These are phyloP conservation scores for Acrodontium crateriforme DNA, from an alignment of 2,329 filamentous ascomycete genomes.

Conservation along the genomic window DNA sequence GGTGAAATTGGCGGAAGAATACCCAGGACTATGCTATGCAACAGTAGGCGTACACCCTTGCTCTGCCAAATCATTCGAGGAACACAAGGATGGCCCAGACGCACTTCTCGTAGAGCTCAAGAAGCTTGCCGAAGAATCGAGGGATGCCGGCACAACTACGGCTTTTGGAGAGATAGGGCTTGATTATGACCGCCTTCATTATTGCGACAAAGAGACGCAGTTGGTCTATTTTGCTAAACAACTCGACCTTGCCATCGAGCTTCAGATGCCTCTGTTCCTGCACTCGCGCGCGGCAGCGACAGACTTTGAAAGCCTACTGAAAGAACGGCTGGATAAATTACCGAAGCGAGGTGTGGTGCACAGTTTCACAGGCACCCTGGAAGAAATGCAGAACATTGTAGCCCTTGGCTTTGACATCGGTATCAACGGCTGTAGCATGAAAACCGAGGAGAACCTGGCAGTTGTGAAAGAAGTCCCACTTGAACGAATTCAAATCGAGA, in stretches of 20 bases:
- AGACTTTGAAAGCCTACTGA: conserved; percentile 67
- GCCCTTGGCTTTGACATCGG: conserved; percentile 76
- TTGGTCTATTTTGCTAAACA: conserved; percentile 75
- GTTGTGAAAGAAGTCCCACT: conserved; percentile 71
- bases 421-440: conserved; percentile 94
- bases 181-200: conserved; percentile 84
- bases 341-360: conserved; percentile 71
- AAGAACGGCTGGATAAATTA: conserved; percentile 38
- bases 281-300: conserved; percentile 77
- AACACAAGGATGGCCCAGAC: conserved; percentile 43
- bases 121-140: conserved; percentile 47
- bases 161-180: conserved; percentile 93
- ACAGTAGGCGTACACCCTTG: conserved; percentile 94
- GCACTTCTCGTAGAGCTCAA: conserved; percentile 45
- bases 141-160: conserved; percentile 45
- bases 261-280: conserved; percentile 77
- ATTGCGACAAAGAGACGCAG: conserved; percentile 66
- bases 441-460: conserved; percentile 78
- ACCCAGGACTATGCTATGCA: conserved; percentile 69
- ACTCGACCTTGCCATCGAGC: conserved; percentile 59
- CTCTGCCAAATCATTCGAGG: conserved; percentile 64
- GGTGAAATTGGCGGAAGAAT: conserved; percentile 55
- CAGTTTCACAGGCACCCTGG: conserved; percentile 78
- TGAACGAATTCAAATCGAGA: conserved; percentile 80
- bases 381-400: conserved; percentile 72